These are phyloP conservation scores for Neopestalotiopsis sp. DNA, from an alignment of 2,329 filamentous ascomycete species.

Conservation along the genomic window DNA sequence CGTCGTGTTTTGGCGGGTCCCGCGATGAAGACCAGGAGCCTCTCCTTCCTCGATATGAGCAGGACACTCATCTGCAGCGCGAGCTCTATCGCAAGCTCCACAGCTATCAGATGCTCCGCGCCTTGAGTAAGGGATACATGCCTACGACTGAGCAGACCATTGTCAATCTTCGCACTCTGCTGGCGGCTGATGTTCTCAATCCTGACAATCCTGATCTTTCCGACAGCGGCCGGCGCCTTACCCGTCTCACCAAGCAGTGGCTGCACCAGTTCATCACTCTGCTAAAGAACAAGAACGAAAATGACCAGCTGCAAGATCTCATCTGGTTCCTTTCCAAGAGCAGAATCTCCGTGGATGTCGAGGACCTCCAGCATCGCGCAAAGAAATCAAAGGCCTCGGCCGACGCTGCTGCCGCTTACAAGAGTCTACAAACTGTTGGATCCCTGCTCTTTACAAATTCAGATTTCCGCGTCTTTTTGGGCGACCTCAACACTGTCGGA, in stretches of 20 bases:
- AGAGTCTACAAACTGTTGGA: slow-evolving; percentile 82
- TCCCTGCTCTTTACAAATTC: slow-evolving; percentile 87
- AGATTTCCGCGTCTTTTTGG: slow-evolving; percentile 86
- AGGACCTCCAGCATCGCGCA: slow-evolving; percentile 66
- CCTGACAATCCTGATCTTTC: slow-evolving; percentile 77
- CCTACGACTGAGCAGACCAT: slow-evolving; percentile 87
- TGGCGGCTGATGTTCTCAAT: slow-evolving; percentile 80
- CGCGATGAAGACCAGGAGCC: slow-evolving; percentile 69
- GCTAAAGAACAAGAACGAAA: slow-evolving; percentile 79
- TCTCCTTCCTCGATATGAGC: slow-evolving; percentile 80
- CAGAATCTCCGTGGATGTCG: slow-evolving; percentile 70
- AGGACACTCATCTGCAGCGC: slow-evolving; percentile 80
- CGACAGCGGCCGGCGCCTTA: slow-evolving; percentile 74
- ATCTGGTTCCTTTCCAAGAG: slow-evolving; percentile 84
- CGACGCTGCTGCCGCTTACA: slow-evolving; percentile 76
- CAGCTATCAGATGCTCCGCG: slow-evolving; percentile 88
- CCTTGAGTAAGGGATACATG: slow-evolving; percentile 85
- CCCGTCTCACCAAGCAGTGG: slow-evolving; percentile 75
- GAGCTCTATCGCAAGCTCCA: slow-evolving; percentile 88
- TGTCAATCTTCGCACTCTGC: slow-evolving; percentile 77
- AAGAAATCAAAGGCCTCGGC: slow-evolving; percentile 69
- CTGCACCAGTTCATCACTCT: slow-evolving; percentile 83
- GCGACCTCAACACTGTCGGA: slow-evolving; percentile 78
- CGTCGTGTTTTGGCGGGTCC: slow-evolving; percentile 68
- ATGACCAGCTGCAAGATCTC: slow-evolving; percentile 90